Conservation (phyloP, 176 grass and related monocot species). For the Avena sativa region DNA sequence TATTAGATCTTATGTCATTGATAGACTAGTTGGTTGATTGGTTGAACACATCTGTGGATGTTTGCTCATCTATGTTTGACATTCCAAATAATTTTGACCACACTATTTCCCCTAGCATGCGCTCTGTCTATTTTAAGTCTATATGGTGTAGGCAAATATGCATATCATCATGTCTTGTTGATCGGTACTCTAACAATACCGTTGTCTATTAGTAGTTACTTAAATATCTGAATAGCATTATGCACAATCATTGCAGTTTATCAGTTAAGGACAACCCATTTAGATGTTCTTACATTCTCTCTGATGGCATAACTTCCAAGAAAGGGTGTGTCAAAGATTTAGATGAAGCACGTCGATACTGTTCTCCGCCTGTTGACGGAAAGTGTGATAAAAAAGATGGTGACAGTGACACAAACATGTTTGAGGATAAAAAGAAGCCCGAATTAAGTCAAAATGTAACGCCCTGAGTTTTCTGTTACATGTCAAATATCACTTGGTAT, state of each 20-base stretch:
- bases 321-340: constrained; percentile 88
- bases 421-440: constrained; percentile 54
- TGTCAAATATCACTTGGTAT: constrained; percentile 8
- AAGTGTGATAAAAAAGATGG: constrained; percentile 43
- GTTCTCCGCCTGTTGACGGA: constrained; percentile 50
- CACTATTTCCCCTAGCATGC: not conserved
- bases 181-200: not conserved
- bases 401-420: constrained; percentile 43
- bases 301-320: constrained; percentile 83
- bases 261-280: constrained; percentile 77
- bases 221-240: constrained; percentile 16
- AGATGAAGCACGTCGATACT: constrained; percentile 74
- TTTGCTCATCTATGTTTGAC: not conserved
- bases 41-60: not conserved
- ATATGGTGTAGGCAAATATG: not conserved
- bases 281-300: constrained; percentile 95
- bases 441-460: constrained; percentile 87
- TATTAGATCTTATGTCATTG: constrained; percentile 1
- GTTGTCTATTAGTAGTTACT: not conserved
- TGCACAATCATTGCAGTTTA: constrained; percentile 52
- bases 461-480: constrained; percentile 2
- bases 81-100: constrained; percentile 9
- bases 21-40: not conserved
- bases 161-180: not conserved
- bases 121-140: not conserved